Conservation (phyloP, 2,329 filamentous ascomycete genomes). For the Alternaria rosae region DNA sequence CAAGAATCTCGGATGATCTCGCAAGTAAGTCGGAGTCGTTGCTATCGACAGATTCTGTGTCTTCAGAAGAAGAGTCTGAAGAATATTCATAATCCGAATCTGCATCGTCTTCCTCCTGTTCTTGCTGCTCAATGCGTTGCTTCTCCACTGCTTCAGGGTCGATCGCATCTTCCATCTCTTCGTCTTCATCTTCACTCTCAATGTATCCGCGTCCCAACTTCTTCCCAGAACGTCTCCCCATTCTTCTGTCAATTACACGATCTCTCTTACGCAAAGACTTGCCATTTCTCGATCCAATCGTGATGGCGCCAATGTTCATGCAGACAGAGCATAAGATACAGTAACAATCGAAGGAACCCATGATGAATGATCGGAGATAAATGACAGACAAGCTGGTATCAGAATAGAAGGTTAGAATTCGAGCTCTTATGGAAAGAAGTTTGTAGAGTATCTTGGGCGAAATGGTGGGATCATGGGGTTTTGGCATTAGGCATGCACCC, state of each 20-base stretch:
- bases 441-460: not conserved
- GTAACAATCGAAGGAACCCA: slow-evolving; percentile 30
- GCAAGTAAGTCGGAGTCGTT: not conserved
- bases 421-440: not conserved
- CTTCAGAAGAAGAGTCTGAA: not conserved
- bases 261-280: slow-evolving; percentile 12
- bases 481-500: not conserved
- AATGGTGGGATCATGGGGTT: not conserved
- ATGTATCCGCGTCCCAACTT: slow-evolving; percentile 3
- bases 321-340: slow-evolving; percentile 27
- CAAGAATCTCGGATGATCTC: not conserved
- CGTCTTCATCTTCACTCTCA: not conserved
- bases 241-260: slow-evolving; percentile 8
- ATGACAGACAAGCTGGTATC: not conserved
- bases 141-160: slow-evolving; percentile 1
- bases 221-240: slow-evolving; percentile 7
- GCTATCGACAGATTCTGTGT: not conserved
- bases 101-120: slow-evolving; percentile 1
- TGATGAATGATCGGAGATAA: not conserved
- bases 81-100: not conserved
- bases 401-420: not conserved
- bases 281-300: slow-evolving; percentile 11
- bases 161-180: not conserved
- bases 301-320: not conserved
- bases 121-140: not conserved